These are phyloP conservation scores for Colletotrichum sp. DNA, from an alignment of 2,329 filamentous ascomycete species.

Conservation along the genomic window DNA sequence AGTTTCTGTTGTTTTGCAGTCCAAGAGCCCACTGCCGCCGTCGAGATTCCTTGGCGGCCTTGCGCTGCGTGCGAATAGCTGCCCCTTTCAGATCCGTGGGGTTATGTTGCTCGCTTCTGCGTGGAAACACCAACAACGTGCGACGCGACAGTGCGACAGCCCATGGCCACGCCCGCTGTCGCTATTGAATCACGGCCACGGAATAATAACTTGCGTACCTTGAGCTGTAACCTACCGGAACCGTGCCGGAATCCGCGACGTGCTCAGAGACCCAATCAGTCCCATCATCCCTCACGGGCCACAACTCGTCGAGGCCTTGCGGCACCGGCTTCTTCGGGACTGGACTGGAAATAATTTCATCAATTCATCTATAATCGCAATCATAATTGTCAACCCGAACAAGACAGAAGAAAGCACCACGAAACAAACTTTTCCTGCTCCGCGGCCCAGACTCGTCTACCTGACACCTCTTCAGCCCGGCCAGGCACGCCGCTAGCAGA, in stretches of 20 bases:
- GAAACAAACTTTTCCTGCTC: constrained; percentile 12
- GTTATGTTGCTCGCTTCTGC: neutral
- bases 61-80: neutral
- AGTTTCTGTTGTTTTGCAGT: neutral
- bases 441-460: neutral
- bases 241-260: neutral
- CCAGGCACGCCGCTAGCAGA: neutral
- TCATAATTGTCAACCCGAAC: neutral
- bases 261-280: neutral
- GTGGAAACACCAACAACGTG: neutral
- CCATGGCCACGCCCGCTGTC: neutral
- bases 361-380: neutral
- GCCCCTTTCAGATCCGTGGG: neutral
- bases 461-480: constrained; percentile 7
- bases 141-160: neutral
- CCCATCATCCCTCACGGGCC: neutral
- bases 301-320: neutral
- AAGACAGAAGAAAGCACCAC: neutral
- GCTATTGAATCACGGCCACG: neutral
- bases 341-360: neutral
- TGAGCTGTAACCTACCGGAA: neutral
- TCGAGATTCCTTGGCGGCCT: neutral
- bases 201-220: neutral
- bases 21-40: neutral
- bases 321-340: neutral